Evolutionary conservation across 2,329 filamentous ascomycete genomes (phyloP).

Genomic region (Cercospora citrullina): DNA sequence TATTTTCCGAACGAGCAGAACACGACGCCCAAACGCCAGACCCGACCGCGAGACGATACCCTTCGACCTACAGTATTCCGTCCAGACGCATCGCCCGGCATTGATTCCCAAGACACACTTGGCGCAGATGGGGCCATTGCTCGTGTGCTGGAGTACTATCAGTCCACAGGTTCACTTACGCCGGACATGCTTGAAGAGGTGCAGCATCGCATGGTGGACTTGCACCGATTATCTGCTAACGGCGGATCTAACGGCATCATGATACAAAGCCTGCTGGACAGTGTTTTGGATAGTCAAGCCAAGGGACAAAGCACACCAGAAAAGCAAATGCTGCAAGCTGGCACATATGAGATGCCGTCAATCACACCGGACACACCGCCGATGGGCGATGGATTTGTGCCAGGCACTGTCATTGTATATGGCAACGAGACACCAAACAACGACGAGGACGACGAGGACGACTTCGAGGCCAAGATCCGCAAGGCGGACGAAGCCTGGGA

Average conservation of each 20-base stretch:
- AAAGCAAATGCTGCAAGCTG: conserved; percentile 26
- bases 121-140: conserved; percentile 27
- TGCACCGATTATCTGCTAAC: conserved; percentile 37
- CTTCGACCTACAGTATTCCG: conserved; percentile 25
- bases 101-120: conserved; percentile 9
- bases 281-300: conserved; percentile 28
- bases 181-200: conserved; percentile 38
- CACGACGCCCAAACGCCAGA: conserved; percentile 33
- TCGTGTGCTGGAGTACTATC: conserved; percentile 35
- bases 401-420: conserved; percentile 38
- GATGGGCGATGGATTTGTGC: conserved; percentile 29
- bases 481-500: conserved; percentile 39
- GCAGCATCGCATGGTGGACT: conserved; percentile 36
- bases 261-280: conserved; percentile 39
- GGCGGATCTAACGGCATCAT: conserved; percentile 39
- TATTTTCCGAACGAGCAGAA: conserved; percentile 26
- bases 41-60: conserved; percentile 28
- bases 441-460: conserved; percentile 29
- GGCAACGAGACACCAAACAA: conserved; percentile 21
- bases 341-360: conserved; percentile 33
- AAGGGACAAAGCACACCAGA: conserved; percentile 18
- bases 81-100: conserved; percentile 4
- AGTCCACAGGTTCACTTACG: conserved; percentile 35
- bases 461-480: conserved; percentile 35
- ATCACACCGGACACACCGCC: conserved; percentile 39